phyloP scores from a whole-genome alignment of 139 green algal species.

The Coelastrella sp. region DNA sequence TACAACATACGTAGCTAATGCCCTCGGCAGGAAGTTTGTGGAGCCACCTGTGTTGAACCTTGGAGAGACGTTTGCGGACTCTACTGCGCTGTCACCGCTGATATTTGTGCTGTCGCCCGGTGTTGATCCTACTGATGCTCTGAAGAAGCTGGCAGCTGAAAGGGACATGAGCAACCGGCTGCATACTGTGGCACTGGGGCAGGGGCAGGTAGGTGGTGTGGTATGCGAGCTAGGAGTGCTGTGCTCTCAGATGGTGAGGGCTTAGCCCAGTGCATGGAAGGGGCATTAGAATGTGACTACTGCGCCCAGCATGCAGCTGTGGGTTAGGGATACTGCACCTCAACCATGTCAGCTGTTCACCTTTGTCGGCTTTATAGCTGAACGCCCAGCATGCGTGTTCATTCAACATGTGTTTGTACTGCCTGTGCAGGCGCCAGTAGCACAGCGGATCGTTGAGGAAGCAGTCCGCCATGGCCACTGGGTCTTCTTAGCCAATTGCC shows the following conservation, averaged over 20 bases:
- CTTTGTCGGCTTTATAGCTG: too few species aligned
- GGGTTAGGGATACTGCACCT: too few species aligned
- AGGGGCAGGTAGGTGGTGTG: constrained; percentile 61
- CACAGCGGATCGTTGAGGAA: constrained; percentile 85
- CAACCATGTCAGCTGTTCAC: too few species aligned
- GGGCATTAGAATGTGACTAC: too few species aligned
- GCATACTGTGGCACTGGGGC: constrained; percentile 83
- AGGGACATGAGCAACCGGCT: constrained; percentile 73
- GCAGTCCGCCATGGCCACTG: constrained; percentile 80
- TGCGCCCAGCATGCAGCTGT: too few species aligned
- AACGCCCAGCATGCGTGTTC: too few species aligned
- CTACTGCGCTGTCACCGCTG: constrained; percentile 71
- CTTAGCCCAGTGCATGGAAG: too few species aligned
- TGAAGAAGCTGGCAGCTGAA: constrained; percentile 83
- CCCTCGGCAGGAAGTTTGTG: constrained; percentile 85
- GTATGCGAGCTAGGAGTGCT: too few species aligned
- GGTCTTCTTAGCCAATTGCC: constrained; percentile 95
- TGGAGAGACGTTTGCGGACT: constrained; percentile 78
- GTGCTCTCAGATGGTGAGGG: too few species aligned
- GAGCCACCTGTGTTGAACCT: constrained; percentile 92
- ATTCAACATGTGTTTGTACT: too few species aligned
- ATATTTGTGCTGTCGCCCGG: constrained; percentile 90
- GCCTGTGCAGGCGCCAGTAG: constrained; percentile 83
- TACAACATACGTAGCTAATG: constrained; percentile 81
- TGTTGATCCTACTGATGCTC: constrained; percentile 84